Conservation (phyloP, 2,329 filamentous ascomycete genomes). For the Xylariaceae sp. region DNA sequence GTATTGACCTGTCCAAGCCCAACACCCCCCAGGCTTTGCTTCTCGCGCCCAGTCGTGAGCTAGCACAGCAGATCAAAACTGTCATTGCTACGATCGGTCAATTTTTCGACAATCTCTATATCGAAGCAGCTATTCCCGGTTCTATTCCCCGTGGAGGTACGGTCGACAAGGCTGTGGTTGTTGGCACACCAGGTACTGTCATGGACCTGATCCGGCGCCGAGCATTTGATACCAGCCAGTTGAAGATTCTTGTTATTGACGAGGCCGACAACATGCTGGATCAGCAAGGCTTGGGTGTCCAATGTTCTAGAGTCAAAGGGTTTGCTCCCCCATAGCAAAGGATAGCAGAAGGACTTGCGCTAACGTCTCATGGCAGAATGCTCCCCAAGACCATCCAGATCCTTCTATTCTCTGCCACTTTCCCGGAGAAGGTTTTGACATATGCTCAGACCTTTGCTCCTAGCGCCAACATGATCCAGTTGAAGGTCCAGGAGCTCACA, state of each 20-base stretch:
- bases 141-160: constrained; percentile 61
- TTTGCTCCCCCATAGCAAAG: constrained; percentile 41
- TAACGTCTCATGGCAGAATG: constrained; percentile 48
- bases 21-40: constrained; percentile 77
- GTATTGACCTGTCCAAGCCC: constrained; percentile 67
- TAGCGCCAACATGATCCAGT: constrained; percentile 76
- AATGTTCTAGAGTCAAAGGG: constrained; percentile 86
- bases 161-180: constrained; percentile 73
- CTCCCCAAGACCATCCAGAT: constrained; percentile 74
- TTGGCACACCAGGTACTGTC: constrained; percentile 91
- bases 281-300: constrained; percentile 88
- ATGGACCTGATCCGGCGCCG: constrained; percentile 77
- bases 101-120: constrained; percentile 69
- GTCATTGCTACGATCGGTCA: constrained; percentile 80
- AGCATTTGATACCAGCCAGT: constrained; percentile 63
- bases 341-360: constrained; percentile 11
- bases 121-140: constrained; percentile 80
- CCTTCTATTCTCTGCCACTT: constrained; percentile 91
- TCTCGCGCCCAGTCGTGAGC: constrained; percentile 86
- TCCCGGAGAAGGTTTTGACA: constrained; percentile 76
- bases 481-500: constrained; percentile 86
- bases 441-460: constrained; percentile 85
- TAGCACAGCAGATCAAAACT: constrained; percentile 87
- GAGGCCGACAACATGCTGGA: constrained; percentile 99
- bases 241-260: constrained; percentile 85